phyloP scores from a whole-genome alignment of 169 alveolate genomes.

The Eimeria falciformis region DNA sequence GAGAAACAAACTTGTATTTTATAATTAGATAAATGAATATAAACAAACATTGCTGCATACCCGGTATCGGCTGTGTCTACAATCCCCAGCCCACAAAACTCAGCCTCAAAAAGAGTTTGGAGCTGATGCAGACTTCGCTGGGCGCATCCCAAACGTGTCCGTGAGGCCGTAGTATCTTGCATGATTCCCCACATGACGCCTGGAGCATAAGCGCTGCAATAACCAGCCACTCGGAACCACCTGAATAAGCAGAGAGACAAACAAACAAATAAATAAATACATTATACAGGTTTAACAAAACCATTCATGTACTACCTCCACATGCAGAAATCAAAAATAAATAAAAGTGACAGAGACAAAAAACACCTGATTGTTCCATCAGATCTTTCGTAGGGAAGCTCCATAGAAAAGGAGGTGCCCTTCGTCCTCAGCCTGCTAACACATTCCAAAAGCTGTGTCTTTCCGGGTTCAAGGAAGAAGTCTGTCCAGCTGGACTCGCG shows the following conservation, averaged over 20 bases:
- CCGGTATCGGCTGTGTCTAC: slow-evolving; percentile 38
- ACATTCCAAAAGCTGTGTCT: slow-evolving; percentile 27
- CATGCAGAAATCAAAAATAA: not conserved
- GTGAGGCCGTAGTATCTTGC: slow-evolving; percentile 43
- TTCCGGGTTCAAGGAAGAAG: slow-evolving; percentile 45
- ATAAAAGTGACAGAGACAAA: not conserved
- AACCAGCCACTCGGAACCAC: slow-evolving; percentile 39
- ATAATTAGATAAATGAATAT: not conserved
- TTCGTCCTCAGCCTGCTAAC: slow-evolving; percentile 8
- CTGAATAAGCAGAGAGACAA: slow-evolving; percentile 2
- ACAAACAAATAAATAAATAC: too few relatives aligned
- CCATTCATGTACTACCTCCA: too few relatives aligned
- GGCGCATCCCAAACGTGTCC: slow-evolving; percentile 14
- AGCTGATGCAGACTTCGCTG: slow-evolving; percentile 36
- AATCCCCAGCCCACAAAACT: slow-evolving; percentile 36
- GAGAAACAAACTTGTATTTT: not conserved
- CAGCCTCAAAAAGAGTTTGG: slow-evolving; percentile 44
- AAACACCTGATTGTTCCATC: slow-evolving; percentile 26
- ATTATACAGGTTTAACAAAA: too few relatives aligned
- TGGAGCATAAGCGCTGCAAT: slow-evolving; percentile 22
- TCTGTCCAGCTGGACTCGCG: slow-evolving; percentile 20
- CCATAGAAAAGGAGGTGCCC: slow-evolving; percentile 31
- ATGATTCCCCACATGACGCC: slow-evolving; percentile 44
- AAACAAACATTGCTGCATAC: not conserved
- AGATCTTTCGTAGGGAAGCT: slow-evolving; percentile 15